phyloP scores from a whole-genome alignment of 2,329 filamentous ascomycete species.

The Macrophomina tecta region DNA sequence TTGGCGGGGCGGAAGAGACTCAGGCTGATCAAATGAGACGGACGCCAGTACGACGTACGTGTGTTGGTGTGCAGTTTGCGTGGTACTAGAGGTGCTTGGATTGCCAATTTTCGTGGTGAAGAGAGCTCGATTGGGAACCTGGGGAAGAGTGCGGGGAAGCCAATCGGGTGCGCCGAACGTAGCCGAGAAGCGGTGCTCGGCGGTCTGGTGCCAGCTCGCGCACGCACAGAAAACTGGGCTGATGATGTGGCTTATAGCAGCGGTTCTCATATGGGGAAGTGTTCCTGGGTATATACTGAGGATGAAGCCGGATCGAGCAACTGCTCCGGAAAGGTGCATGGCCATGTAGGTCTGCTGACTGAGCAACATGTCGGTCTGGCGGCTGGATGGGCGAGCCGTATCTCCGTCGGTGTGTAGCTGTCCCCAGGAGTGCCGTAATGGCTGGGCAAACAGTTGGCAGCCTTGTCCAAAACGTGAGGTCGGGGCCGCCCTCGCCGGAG shows the following conservation, averaged over 20 bases:
- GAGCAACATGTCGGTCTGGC: neutral
- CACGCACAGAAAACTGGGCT: slow-evolving; percentile 13
- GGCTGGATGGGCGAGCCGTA: neutral
- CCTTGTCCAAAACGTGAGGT: neutral
- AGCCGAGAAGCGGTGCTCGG: neutral
- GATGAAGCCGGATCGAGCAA: neutral
- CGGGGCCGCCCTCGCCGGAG: neutral
- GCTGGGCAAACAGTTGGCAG: neutral
- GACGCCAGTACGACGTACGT: neutral
- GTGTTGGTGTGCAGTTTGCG: neutral
- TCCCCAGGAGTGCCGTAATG: neutral
- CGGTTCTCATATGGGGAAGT: neutral
- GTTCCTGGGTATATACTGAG: neutral
- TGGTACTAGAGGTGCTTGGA: neutral
- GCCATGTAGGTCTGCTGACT: slow-evolving; percentile 3
- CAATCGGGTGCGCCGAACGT: neutral
- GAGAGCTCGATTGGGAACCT: neutral
- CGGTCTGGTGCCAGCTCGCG: neutral
- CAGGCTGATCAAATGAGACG: neutral
- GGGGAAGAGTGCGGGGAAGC: slow-evolving; percentile 19
- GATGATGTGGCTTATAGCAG: slow-evolving; percentile 10
- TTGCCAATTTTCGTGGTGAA: neutral
- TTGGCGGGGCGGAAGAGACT: neutral
- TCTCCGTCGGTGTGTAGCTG: neutral
- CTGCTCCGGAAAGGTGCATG: neutral